Percentiles rank a stretch among this genome's conserved stretches.
phyloP scores from a whole-genome alignment of 495 filamentous ascomycete genomes.

The Penicillium arizonense region DNA sequence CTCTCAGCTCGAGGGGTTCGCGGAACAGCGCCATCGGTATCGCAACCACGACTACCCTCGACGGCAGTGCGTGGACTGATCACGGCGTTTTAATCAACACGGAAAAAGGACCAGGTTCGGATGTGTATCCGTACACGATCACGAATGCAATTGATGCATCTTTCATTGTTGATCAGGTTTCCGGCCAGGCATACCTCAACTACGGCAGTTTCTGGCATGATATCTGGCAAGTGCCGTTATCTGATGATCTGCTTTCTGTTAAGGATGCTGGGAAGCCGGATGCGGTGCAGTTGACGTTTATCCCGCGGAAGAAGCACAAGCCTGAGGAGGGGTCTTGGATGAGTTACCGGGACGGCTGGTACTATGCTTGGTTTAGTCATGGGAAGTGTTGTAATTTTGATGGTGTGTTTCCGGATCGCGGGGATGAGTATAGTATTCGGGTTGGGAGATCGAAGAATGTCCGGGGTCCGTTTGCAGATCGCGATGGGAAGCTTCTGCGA shows the following conservation, averaged over 20 bases:
- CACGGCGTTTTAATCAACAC: constrained; percentile 46
- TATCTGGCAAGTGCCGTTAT: constrained; percentile 63
- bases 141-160: constrained; percentile 76
- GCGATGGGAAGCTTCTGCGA: constrained; percentile 21
- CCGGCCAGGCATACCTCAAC: constrained; percentile 53
- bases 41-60: constrained; percentile 60
- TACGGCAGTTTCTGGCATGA: constrained; percentile 76
- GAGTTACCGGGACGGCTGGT: constrained; percentile 57
- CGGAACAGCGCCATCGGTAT: constrained; percentile 67
- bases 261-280: constrained; percentile 33
- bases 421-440: constrained; percentile 60
- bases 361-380: constrained; percentile 69
- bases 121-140: constrained; percentile 48
- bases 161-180: constrained; percentile 47
- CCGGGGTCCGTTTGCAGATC: constrained; percentile 44
- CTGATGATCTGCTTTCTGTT: constrained; percentile 39
- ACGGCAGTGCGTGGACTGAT: constrained; percentile 56
- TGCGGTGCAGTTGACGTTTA: constrained; percentile 48
- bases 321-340: constrained; percentile 63
- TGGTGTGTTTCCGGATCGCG: constrained; percentile 44
- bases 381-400: constrained; percentile 66
- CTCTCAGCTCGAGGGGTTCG: constrained; percentile 60
- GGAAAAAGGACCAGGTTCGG: constrained; percentile 27
- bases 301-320: constrained; percentile 27
- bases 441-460: constrained; percentile 38